Conservation (phyloP, 805 yeast species). For the Scheffersomyces ergatensis region DNA sequence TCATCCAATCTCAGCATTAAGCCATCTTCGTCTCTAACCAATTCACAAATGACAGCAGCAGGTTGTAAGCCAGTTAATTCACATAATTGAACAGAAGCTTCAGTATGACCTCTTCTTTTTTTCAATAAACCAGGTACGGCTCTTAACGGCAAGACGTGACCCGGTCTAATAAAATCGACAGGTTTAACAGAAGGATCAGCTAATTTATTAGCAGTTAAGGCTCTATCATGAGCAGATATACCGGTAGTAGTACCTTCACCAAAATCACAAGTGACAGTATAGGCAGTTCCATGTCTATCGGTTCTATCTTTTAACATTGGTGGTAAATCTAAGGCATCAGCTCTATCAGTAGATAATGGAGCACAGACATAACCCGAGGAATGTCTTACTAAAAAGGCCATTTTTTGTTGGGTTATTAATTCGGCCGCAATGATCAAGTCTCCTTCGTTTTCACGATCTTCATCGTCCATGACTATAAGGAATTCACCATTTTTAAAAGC, state of each 20-base stretch:
- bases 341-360: constrained; percentile 74
- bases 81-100: constrained; percentile 91
- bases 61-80: constrained; percentile 73
- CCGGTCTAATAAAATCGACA: constrained; percentile 80
- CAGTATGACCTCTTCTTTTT: constrained; percentile 92
- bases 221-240: constrained; percentile 91
- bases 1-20: constrained; percentile 92
- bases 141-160: constrained; percentile 89
- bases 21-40: constrained; percentile 91
- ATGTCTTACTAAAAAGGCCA: constrained; percentile 91
- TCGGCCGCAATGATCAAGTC: constrained; percentile 94
- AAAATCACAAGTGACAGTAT: constrained; percentile 87
- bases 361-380: constrained; percentile 93
- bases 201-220: constrained; percentile 70
- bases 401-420: constrained; percentile 69
- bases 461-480: constrained; percentile 95
- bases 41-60: constrained; percentile 90
- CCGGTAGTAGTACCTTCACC: constrained; percentile 94
- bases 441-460: constrained; percentile 94
- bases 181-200: constrained; percentile 61
- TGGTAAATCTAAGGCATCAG: constrained; percentile 78
- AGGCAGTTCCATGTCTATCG: constrained; percentile 96
- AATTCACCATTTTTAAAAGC: constrained; percentile 78
- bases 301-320: constrained; percentile 61
- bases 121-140: constrained; percentile 84